These are phyloP conservation scores for Boletus sensibilis DNA, from an alignment of 768 basidiomycete species.

Conservation along the genomic window DNA sequence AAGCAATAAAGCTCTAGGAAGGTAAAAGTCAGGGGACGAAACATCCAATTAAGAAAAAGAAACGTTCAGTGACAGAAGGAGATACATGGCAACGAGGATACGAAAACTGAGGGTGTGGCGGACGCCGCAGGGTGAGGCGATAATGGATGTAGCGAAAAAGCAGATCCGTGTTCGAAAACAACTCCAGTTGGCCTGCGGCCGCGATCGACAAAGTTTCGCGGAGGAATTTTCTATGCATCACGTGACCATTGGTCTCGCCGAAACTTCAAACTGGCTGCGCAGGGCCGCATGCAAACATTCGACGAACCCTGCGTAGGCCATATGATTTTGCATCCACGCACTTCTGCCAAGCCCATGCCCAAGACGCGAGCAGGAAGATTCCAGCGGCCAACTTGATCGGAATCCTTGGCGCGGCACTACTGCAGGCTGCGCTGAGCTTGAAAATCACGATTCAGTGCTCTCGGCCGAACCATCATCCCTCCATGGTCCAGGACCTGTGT, in stretches of 20 bases:
- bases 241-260: not conserved
- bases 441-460: conserved; percentile 19
- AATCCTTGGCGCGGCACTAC: conserved; percentile 19
- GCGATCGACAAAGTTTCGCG: conserved; percentile 9
- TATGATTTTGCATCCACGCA: not conserved
- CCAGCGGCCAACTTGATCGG: conserved; percentile 16
- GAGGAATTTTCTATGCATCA: conserved; percentile 1
- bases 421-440: conserved; percentile 13
- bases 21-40: conserved; percentile 3
- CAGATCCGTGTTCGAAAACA: conserved; percentile 16
- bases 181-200: not conserved
- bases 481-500: not conserved
- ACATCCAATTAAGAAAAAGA: conserved; percentile 26
- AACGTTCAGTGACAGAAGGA: conserved; percentile 22
- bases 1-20: conserved; percentile 18
- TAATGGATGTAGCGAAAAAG: conserved; percentile 12
- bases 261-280: too few species aligned
- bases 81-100: conserved; percentile 23
- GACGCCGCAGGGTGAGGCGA: conserved; percentile 22
- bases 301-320: not conserved
- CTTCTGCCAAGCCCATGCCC: not conserved
- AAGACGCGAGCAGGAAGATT: not conserved
- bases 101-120: conserved; percentile 19
- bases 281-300: too few species aligned
- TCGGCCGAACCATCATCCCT: conserved; percentile 1